Conservation (phyloP, 2,329 filamentous ascomycete genomes). For the Pseudocercospora musae region DNA sequence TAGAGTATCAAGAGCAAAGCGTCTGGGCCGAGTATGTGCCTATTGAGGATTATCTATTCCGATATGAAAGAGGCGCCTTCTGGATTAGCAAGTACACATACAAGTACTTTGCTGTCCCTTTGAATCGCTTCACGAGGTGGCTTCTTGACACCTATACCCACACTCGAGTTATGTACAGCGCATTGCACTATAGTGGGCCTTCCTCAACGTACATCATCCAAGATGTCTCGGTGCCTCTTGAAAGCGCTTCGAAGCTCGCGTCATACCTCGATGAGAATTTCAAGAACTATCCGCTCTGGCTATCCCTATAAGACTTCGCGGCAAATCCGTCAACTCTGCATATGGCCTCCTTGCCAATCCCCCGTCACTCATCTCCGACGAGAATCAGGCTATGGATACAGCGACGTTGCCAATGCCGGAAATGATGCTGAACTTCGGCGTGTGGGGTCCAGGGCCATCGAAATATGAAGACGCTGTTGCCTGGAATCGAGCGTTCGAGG, state of each 20-base stretch:
- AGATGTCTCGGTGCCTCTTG: background rate
- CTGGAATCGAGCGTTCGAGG: background rate
- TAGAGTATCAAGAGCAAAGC: background rate
- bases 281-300: background rate
- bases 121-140: constrained; percentile 50
- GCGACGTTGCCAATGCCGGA: background rate
- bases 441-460: background rate
- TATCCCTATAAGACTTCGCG: background rate
- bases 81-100: constrained; percentile 61
- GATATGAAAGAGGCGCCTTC: constrained; percentile 63
- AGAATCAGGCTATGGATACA: no score
- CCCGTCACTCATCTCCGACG: background rate
- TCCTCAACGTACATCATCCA: background rate
- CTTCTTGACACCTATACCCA: background rate
- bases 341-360: background rate
- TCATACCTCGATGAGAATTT: background rate
- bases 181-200: background rate
- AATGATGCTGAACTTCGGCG: background rate
- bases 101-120: constrained; percentile 58
- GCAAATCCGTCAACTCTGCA: background rate
- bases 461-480: background rate
- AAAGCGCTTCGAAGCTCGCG: background rate
- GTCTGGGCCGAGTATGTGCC: background rate
- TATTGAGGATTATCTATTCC: constrained; percentile 44
- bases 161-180: background rate